These are phyloP conservation scores for Pyropia haitanensis DNA, from an alignment of 23 red algal genomes.

Conservation along the genomic window DNA sequence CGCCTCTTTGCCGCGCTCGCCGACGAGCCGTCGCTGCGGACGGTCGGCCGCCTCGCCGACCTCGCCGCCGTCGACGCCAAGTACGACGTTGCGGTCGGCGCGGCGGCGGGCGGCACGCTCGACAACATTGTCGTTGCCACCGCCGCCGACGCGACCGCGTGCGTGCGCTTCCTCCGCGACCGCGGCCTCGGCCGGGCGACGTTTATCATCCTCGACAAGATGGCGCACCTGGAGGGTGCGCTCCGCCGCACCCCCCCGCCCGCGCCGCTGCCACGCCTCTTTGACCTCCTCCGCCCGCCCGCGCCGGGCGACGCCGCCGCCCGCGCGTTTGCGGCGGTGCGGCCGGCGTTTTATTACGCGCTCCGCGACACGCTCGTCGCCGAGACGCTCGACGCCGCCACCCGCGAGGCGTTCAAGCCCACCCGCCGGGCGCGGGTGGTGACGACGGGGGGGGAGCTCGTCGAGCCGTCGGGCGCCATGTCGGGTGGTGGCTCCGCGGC, in stretches of 20 bases:
- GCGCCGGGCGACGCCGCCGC: neutral
- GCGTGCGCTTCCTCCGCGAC: constrained; percentile 65
- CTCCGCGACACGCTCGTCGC: constrained; percentile 88
- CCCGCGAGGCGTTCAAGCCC: constrained; percentile 83
- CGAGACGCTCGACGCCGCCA: constrained; percentile 63
- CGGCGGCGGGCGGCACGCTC: constrained; percentile 56
- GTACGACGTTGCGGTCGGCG: constrained; percentile 50
- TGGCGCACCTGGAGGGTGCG: constrained; percentile 50
- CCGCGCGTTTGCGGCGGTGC: constrained; percentile 1
- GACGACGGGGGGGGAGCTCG: constrained; percentile 76
- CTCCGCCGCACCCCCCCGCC: neutral
- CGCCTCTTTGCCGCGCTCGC: no score
- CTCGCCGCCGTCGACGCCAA: constrained; percentile 48
- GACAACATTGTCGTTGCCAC: constrained; percentile 81
- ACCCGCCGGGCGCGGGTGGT: constrained; percentile 80
- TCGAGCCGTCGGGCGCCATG: constrained; percentile 93
- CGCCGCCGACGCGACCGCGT: constrained; percentile 77
- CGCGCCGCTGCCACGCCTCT: constrained; percentile 38
- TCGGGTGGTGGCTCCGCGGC: constrained; percentile 73
- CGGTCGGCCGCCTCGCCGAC: constrained; percentile 81
- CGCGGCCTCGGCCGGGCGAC: constrained; percentile 74
- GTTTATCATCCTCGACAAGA: constrained; percentile 94
- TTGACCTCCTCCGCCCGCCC: constrained; percentile 51
- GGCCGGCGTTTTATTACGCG: constrained; percentile 75
- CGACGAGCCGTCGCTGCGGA: neutral